Base-by-base conservation (phyloP, 768 basidiomycete species). In the Leucocoprinus birnbaumii region DNA sequence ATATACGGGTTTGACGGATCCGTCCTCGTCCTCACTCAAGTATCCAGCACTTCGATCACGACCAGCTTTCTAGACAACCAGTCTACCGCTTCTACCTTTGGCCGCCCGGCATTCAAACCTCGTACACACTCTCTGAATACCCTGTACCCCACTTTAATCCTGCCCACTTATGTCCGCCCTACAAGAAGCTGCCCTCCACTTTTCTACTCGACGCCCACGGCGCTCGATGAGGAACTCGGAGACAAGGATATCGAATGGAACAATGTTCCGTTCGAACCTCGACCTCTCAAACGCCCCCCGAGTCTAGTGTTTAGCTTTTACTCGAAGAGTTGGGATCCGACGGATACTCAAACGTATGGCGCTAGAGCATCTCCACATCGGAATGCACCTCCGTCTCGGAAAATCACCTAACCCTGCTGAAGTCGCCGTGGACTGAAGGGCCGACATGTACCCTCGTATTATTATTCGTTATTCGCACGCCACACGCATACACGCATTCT, bases 1-100 rank as follows among this genome's bases (percentile, higher is more conserved):
- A 46, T 35, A 18, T 46, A 45, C 27, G 52, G 52, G 2, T 53
- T 53, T 19, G 43, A 45, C 16, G 52, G 52, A 16, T 53, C 52
- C 10, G 37, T 26, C 24, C 52, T 53, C 6, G 44, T 53, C 14
- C 52, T 53, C 35, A 53, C 52, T 6, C 25, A 53, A 31, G 37
- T 53, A 13, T 53, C 50, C 6, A 26, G 16, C 34, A 6, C 50
- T 7, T 27, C 52, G 9, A n/a, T 13, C n/a, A 16, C 21, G 16
- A 14, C 14, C 14, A 53, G 26, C 35, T 37, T 40, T 22, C 16
- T n/a, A 14, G 51, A 44, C 7, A 41, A 51, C 9, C 38, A 31
- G 31, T 31, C 31, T 11, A 31, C 6, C 11, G 38, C 7, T 34
- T 38, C 9, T 14, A 38, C 42, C 11, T 53, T 31, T 31, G 31